Percentiles rank a stretch among this genome's conserved stretches.
These are phyloP conservation scores for Cardiospermum halicacabum DNA, from an alignment of 345 rosid species.

Conservation along the genomic window DNA sequence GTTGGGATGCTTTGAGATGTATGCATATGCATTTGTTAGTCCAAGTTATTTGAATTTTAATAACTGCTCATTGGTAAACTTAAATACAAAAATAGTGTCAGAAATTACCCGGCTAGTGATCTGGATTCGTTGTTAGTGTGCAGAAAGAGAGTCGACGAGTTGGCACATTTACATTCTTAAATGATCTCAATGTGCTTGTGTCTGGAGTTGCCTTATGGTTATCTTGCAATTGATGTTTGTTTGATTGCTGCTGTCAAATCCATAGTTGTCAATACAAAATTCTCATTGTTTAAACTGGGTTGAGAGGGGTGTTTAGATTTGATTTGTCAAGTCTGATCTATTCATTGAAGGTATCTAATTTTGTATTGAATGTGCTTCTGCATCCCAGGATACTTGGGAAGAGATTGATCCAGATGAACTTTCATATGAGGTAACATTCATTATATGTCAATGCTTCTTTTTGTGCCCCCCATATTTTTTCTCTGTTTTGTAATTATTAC, in stretches of 20 bases:
- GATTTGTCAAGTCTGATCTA: neutral
- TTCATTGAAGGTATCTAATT: neutral
- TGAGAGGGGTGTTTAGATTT: neutral
- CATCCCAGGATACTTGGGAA: conserved; percentile 77
- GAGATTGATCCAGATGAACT: conserved; percentile 94
- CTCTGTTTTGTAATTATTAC: neutral
- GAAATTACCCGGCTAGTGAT: too few species aligned
- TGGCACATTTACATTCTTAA: too few species aligned
- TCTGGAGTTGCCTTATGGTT: neutral
- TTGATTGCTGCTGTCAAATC: neutral
- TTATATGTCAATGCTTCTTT: conserved; percentile 6
- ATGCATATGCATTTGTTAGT: too few species aligned
- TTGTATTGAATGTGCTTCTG: conserved; percentile 7
- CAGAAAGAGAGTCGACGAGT: too few species aligned
- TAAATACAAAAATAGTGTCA: too few species aligned
- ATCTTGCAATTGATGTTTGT: neutral
- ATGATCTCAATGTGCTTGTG: too few species aligned
- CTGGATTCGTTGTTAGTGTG: too few species aligned
- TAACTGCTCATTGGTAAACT: too few species aligned
- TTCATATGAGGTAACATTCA: conserved; percentile 67
- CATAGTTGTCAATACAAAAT: too few species aligned
- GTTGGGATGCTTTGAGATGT: too few species aligned
- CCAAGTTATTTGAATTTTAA: too few species aligned
- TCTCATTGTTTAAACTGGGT: neutral
- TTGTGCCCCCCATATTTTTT: neutral